Conservation (phyloP, 2,329 filamentous ascomycete genomes). For the Ophiostoma perfectum region DNA sequence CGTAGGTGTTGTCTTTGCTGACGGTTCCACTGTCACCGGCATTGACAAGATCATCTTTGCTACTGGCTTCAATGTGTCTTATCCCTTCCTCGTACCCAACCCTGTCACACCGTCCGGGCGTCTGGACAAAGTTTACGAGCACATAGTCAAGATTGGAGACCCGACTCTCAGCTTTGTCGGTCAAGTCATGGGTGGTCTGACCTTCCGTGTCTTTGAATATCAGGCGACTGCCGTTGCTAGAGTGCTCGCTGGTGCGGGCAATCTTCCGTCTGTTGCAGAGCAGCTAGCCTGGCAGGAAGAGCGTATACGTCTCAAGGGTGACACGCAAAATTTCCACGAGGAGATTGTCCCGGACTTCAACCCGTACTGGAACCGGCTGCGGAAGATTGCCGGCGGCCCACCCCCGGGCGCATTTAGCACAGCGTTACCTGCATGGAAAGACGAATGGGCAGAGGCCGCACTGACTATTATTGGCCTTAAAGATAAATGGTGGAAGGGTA, state of each 20-base stretch:
- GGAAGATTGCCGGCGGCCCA: no score
- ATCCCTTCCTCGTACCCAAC: conserved; percentile 44
- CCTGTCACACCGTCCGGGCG: neutral
- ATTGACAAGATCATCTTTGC: conserved; percentile 55
- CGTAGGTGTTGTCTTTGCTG: conserved; percentile 37
- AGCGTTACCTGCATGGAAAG: no score
- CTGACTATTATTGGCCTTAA: no score
- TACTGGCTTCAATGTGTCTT: conserved; percentile 53
- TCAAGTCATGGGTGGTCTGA: conserved; percentile 57
- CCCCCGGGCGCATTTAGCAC: no score
- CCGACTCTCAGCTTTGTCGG: conserved; percentile 60
- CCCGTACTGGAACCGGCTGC: conserved; percentile 21
- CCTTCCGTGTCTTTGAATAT: conserved; percentile 65
- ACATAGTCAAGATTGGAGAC: conserved; percentile 63
- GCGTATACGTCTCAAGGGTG: neutral
- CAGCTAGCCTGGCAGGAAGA: no score
- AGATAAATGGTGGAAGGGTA: no score
- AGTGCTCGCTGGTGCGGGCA: conserved; percentile 43
- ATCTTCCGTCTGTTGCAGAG: no score
- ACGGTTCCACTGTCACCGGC: conserved; percentile 43
- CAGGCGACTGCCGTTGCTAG: conserved; percentile 59
- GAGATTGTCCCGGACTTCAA: conserved; percentile 16
- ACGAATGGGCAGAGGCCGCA: no score
- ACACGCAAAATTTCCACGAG: conserved; percentile 4
- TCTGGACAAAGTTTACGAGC: conserved; percentile 38